Evolutionary conservation across 495 filamentous ascomycete genomes (phyloP).

Genomic region (Pseudevernia furfuracea): DNA sequence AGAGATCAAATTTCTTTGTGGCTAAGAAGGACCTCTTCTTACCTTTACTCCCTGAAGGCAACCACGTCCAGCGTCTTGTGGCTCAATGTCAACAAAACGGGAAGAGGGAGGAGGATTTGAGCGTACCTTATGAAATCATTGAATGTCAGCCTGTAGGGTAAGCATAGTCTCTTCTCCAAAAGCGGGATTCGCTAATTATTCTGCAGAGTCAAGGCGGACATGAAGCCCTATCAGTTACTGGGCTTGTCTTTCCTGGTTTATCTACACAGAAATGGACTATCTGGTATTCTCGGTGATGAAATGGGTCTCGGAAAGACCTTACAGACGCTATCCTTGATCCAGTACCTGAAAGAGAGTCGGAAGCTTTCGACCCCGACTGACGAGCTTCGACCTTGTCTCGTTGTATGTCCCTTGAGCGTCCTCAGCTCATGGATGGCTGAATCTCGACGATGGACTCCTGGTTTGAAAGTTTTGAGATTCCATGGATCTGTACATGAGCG

Average conservation of each 20-base stretch:
- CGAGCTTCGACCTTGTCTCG: constrained; percentile 47
- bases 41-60: constrained; percentile 45
- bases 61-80: constrained; percentile 44
- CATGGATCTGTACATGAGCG: constrained; percentile 48
- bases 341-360: constrained; percentile 39
- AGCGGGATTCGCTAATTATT: constrained; percentile 1
- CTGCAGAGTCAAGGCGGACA: constrained; percentile 38
- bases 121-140: constrained; percentile 41
- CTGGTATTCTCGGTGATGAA: constrained; percentile 52
- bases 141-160: constrained; percentile 43
- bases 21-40: constrained; percentile 46
- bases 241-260: constrained; percentile 56
- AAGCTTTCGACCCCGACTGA: constrained; percentile 21
- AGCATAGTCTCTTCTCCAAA: constrained; percentile 5
- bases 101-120: constrained; percentile 8
- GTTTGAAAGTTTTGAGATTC: constrained; percentile 47
- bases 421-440: constrained; percentile 52
- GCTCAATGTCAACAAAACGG: constrained; percentile 19
- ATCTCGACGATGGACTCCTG: constrained; percentile 50
- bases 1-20: constrained; percentile 44
- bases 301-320: constrained; percentile 61
- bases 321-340: constrained; percentile 52
- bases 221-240: constrained; percentile 59
- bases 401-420: constrained; percentile 53
- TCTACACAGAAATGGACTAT: constrained; percentile 51